phyloP scores from a whole-genome alignment of 2,329 filamentous ascomycete genomes.

The Diaporthe eres region DNA sequence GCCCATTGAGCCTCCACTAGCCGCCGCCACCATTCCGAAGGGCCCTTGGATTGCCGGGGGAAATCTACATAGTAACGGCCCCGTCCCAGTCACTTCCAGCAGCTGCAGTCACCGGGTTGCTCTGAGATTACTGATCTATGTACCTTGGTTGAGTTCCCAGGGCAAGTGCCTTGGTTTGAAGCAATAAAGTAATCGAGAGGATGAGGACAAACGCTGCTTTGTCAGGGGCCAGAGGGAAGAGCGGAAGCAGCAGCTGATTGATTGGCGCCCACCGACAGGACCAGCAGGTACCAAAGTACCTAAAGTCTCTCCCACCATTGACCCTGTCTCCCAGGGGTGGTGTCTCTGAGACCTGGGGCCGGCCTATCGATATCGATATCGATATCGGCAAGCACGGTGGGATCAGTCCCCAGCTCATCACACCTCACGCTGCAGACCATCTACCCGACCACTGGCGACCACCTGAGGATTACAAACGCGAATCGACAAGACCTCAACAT shows the following conservation, averaged over 20 bases:
- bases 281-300: neutral
- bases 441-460: neutral
- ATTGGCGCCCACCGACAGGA: slow-evolving; percentile 8
- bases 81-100: neutral
- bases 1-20: slow-evolving; percentile 35
- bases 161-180: neutral
- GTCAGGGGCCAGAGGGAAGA: neutral
- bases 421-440: slow-evolving; percentile 27
- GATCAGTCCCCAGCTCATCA: slow-evolving; percentile 14
- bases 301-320: neutral
- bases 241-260: neutral
- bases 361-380: slow-evolving; percentile 20
- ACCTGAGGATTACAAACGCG: slow-evolving; percentile 6
- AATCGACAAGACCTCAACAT: neutral
- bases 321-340: neutral
- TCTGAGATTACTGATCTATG: neutral
- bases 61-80: neutral
- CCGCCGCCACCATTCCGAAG: slow-evolving; percentile 35
- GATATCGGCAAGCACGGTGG: slow-evolving; percentile 35
- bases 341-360: neutral
- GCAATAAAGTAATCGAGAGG: neutral
- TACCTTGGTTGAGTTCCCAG: neutral
- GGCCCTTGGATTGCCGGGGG: neutral
- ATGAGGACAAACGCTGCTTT: neutral
- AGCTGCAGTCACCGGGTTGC: neutral